Evolutionary conservation across 192 early-diverging fungal species (phyloP).

Genomic region (Gaertneriomyces semiglobifer): DNA sequence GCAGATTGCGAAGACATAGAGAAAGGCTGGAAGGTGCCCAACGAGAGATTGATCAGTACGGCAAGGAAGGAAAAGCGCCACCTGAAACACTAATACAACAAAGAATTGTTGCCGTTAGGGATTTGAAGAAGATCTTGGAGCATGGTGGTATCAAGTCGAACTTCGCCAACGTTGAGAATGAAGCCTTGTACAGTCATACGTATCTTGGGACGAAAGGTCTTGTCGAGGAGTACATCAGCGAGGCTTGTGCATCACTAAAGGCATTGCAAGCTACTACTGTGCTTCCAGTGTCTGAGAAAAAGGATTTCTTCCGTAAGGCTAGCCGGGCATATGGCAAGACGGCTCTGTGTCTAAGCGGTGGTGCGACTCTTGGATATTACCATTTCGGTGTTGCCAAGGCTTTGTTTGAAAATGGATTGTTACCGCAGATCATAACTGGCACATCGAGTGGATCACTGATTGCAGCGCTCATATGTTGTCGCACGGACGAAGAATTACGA

Average conservation of each 20-base stretch:
- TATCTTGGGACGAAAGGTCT: slow-evolving; percentile 72
- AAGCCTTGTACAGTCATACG: slow-evolving; percentile 65
- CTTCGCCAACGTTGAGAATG: slow-evolving; percentile 73
- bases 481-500: slow-evolving; percentile 60
- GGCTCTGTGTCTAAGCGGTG: slow-evolving; percentile 76
- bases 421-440: slow-evolving; percentile 77
- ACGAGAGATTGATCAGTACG: neutral
- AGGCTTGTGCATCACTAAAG: slow-evolving; percentile 45
- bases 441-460: slow-evolving; percentile 60
- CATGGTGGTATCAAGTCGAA: slow-evolving; percentile 66
- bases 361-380: slow-evolving; percentile 53
- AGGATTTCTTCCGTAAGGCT: slow-evolving; percentile 58
- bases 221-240: slow-evolving; percentile 65
- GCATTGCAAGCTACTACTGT: slow-evolving; percentile 25
- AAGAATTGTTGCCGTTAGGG: slow-evolving; percentile 6
- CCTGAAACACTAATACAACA: neutral
- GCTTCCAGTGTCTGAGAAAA: slow-evolving; percentile 50
- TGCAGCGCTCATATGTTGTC: slow-evolving; percentile 64
- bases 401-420: slow-evolving; percentile 59
- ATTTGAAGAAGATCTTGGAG: slow-evolving; percentile 19
- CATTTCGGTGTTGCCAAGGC: slow-evolving; percentile 67
- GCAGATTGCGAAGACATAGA: slow-evolving; percentile 18
- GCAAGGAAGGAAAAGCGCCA: neutral
- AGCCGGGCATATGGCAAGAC: slow-evolving; percentile 68
- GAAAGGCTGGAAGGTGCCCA: neutral